Evolutionary conservation across 2,329 filamentous ascomycete species (phyloP), one percentile per base, ranked within the genome.

Genomic region (Paracoccidioides brasiliensis): DNA sequence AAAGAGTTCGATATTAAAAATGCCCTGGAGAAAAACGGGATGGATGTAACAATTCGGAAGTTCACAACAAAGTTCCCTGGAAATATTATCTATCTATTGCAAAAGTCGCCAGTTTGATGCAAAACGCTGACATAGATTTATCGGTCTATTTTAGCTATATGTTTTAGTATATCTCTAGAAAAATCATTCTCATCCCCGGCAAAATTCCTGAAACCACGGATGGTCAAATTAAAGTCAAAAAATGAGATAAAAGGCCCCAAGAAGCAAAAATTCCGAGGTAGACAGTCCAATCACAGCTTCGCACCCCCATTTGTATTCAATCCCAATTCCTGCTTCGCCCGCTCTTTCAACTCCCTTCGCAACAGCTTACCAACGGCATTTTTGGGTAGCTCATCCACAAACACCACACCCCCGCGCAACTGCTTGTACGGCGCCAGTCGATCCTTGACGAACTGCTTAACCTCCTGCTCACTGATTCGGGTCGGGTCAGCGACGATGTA

Each of bases 321-420:
- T 12, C 53, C 53, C 44, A 54, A 49, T 15, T 54, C 45, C n/a
- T 5, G 33, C 28, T 49, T 54, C 41, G 53, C 53, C 44, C 35
- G 42, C 12, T 54, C 53, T 38, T 42, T 52, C 38, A 52, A 42
- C 50, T 52, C 50, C 37, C 53, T 54, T 35, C 53, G 43, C 15
- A 54, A 6, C 14, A 54, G 15, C 22, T 54, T 54, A 14, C 53
- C 53, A 49, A 46, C 37, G 2, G 37, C 37, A 41, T 54, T 54
- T 35, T 49, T 54, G 6, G 53, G 53, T n/a, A 54, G 33, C 37
- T 54, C 53, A 32, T 46, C 41, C 28, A 54, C 37, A 49, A 46
- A 54, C n/a, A 38, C 41, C 44, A 54, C 43, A 7, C 53, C 53
- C 9, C 53, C 53, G 33, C 44, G 43, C 5, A 54, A 28, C 43